These are phyloP conservation scores for Citrus unshiu DNA, from an alignment of 345 rosid genomes.

Conservation along the genomic window DNA sequence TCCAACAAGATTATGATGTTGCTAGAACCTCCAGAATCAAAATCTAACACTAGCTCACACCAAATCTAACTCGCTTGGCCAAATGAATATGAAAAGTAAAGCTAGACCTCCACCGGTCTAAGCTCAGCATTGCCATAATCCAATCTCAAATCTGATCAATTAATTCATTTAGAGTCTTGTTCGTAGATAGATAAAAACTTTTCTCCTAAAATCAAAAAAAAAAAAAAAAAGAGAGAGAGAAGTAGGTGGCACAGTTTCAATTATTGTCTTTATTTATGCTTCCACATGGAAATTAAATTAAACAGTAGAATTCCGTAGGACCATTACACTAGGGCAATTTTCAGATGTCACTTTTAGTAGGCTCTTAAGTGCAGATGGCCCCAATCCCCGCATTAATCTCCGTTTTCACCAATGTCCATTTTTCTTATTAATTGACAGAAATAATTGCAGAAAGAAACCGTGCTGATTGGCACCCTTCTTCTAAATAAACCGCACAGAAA, in stretches of 20 bases:
- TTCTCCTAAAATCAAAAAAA: background rate
- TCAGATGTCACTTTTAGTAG: background rate
- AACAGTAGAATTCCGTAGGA: background rate
- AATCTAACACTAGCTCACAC: background rate
- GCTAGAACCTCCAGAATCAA: background rate
- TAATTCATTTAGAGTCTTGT: too few relatives aligned
- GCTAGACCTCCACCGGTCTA: too few relatives aligned
- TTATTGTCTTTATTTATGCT: background rate
- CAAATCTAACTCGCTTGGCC: background rate
- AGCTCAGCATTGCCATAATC: too few relatives aligned
- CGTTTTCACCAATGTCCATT: background rate
- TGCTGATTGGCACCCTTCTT: background rate
- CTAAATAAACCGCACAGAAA: background rate
- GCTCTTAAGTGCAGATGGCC: conserved; percentile 1
- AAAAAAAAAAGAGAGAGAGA: background rate
- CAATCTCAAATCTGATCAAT: too few relatives aligned
- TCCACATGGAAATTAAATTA: background rate
- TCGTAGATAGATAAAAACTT: too few relatives aligned
- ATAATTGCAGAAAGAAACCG: conserved; percentile 2
- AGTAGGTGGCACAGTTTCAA: background rate
- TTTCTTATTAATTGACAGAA: background rate
- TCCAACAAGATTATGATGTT: background rate
- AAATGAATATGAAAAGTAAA: too few relatives aligned
- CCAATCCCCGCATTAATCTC: background rate
- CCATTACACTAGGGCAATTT: background rate